Base-by-base conservation (phyloP, 73 alveolate genomes). In the Loxodes magnus region DNA sequence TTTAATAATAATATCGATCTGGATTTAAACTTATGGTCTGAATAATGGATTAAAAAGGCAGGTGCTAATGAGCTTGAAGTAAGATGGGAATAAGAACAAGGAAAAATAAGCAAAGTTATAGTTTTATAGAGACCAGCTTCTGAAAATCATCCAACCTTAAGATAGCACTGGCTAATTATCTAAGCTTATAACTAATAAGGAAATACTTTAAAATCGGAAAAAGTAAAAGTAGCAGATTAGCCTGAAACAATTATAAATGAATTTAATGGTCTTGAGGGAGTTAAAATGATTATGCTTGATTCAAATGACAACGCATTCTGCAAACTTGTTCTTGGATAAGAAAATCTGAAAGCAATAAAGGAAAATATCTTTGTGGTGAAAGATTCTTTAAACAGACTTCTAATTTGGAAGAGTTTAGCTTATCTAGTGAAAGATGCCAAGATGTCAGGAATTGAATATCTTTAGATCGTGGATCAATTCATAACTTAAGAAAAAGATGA, bases 351-450 rank as follows among this genome's bases (percentile, higher is more conserved):
- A 49, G 93, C 90, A 10, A 61, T 73, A 26, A 64, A 69, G 16
- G 52, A 58, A 16, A 49, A 63, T 22, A 63, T 74, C 3, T 64
- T 42, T 39, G 27, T 43, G 35, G 53, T 80, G 23, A 48, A 79
- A 58, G 81, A 61, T 25, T 55, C 80, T 7, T 43, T 80, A 35
- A 35, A 52, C 23, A 80, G 90, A 50, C 71, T 64, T 58, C 39
- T 49, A n/a, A 35, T 86, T 23, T 66, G 71, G 55, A 25, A 77
- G 24, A 58, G 71, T 24, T 64, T 86, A 34, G 64, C 51, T 67
- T 83, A 68, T 24, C 67, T 54, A 77, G 64, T 71, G 56, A 80
- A 83, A 61, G 94, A 86, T 70, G 82, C 75, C 3, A 74, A 73
- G 41, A 34, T 86, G 35, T 57, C 94, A 17, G 82, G 87, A 19